phyloP scores from a whole-genome alignment of 768 basidiomycete species.

The Pulveroboletus sp. region DNA sequence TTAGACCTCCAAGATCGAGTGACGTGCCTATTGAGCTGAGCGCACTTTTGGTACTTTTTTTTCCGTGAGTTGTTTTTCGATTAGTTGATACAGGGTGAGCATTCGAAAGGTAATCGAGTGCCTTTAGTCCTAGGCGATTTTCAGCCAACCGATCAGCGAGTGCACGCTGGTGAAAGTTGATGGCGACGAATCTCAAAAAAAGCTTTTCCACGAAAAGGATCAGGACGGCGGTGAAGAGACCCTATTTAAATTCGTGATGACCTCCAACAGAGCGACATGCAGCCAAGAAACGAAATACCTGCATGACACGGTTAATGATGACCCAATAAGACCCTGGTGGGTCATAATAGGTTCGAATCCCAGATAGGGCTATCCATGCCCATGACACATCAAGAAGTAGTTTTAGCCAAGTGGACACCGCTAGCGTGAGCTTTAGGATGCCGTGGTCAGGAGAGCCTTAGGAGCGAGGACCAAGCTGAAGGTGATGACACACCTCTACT shows the following conservation, averaged over 20 bases:
- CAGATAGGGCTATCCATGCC: conserved; percentile 71
- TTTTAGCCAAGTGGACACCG: conserved; percentile 70
- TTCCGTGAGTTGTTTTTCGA: conserved; percentile 39
- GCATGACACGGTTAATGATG: conserved; percentile 65
- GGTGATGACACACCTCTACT: conserved; percentile 47
- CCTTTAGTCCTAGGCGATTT: conserved; percentile 64
- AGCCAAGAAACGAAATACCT: conserved; percentile 37
- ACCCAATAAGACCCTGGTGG: conserved; percentile 67
- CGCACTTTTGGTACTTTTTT: conserved; percentile 43
- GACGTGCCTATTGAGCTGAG: conserved; percentile 35
- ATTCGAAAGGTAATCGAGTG: conserved; percentile 67
- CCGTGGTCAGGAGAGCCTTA: not conserved
- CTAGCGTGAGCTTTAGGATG: conserved; percentile 50
- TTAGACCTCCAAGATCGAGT: conserved; percentile 28
- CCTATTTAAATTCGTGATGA: conserved; percentile 26
- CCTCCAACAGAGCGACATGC: not conserved
- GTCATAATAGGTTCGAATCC: conserved; percentile 50
- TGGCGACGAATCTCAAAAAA: conserved; percentile 70
- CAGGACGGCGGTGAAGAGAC: conserved; percentile 40
- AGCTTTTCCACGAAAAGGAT: conserved; percentile 52
- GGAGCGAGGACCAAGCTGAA: not conserved
- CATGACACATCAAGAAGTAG: conserved; percentile 59
- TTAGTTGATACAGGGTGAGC: conserved; percentile 41
- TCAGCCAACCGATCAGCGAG: conserved; percentile 69
- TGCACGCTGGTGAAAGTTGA: conserved; percentile 74